Evolutionary conservation across 1,284 basidiomycete species (phyloP), one percentile per base, ranked within the genome.

Genomic region (Gymnopus androsaceus): DNA sequence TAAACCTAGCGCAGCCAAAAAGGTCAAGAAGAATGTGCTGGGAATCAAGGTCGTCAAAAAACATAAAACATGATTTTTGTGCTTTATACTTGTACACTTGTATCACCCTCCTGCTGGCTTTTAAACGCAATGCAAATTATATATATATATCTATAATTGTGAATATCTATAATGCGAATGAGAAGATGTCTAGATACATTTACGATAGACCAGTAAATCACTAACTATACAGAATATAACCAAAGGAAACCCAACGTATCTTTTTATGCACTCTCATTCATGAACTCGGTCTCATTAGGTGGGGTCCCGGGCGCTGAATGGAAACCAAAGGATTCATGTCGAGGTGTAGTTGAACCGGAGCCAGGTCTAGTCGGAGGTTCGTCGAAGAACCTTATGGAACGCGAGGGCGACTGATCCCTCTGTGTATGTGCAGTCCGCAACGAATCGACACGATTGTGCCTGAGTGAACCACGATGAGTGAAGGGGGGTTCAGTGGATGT

Each of bases 301-400:
- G 30, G 51, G 15, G 51, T 51, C 12, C 28, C 38, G 6, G 38
- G 50, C 21, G 14, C 23, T n/a, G 42, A 34, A 28, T 15, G 28
- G 34, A 38, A 23, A 50, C 38, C n/a, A 36, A 50, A 50, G 38
- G 50, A 52, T 28, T 27, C 33, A 14, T 44, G 23, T 12, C 54
- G 38, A 7, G 54, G 54, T 1, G 54, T 56, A 9, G 40, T 44
- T 11, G 37, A 9, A 37, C 54, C 48, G 37, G 48, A 50, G 11
- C 19, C 33, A 48, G 46, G 30, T 36, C 54, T 51, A 34, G 19
- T 19, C 3, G 41, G 48, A 12, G 48, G 44, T 11, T 59, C 57
- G 27, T 59, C 57, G 25, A 59, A 40, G 33, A 55, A 59, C 45
- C 57, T 47, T 3, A 59, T 42, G 30, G 54, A 55, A 12, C 57